Conservation (phyloP, 2,329 filamentous ascomycete genomes). For the Aspergillus udagawae region DNA sequence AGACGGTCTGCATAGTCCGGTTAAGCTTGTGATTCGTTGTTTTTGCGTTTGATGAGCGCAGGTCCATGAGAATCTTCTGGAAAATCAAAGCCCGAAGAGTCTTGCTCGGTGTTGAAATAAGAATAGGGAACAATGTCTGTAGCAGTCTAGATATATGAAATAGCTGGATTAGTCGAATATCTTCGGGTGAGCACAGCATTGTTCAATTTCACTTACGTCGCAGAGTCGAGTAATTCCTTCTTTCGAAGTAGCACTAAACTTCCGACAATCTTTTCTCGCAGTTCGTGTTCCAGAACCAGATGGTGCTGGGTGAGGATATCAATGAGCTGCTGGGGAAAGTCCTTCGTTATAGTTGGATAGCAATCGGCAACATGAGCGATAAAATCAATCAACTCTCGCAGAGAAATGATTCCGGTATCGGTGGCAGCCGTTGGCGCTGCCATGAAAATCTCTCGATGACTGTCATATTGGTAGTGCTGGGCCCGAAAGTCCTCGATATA, state of each 20-base stretch:
- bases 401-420: constrained; percentile 72
- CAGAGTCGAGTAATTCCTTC: constrained; percentile 88
- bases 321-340: constrained; percentile 77
- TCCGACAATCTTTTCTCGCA: constrained; percentile 91
- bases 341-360: constrained; percentile 74
- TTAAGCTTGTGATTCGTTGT: constrained; percentile 89
- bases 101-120: constrained; percentile 90
- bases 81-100: constrained; percentile 78
- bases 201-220: constrained; percentile 44
- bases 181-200: not conserved
- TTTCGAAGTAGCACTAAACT: constrained; percentile 81
- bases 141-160: constrained; percentile 51
- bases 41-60: constrained; percentile 83
- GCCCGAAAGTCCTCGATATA: constrained; percentile 85
- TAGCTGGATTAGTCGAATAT: not conserved
- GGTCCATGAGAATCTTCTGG: constrained; percentile 85
- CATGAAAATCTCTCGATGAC: constrained; percentile 86
- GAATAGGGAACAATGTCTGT: constrained; percentile 89
- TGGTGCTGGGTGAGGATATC: constrained; percentile 78
- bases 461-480: constrained; percentile 88
- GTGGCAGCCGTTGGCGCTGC: constrained; percentile 74
- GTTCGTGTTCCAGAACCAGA: constrained; percentile 72
- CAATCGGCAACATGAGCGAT: constrained; percentile 91
- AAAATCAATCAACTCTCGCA: constrained; percentile 89
- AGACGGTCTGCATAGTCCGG: constrained; percentile 83